Conservation (phyloP, 116 monocot genomes). For the Trichopus zeylanicus region DNA sequence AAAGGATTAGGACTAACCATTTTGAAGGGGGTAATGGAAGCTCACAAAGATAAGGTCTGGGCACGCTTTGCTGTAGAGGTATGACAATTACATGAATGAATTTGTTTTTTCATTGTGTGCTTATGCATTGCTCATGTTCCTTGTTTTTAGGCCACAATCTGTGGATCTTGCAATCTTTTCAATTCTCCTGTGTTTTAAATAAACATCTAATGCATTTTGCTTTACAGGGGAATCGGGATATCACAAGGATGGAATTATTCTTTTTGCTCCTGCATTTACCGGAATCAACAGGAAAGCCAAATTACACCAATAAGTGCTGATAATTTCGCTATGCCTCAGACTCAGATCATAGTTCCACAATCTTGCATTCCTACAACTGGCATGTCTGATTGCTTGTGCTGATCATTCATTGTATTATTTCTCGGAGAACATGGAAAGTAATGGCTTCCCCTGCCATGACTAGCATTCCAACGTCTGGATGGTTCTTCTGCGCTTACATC, state of each 20-base stretch:
- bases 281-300: slow-evolving; percentile 27
- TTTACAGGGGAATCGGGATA: slow-evolving; percentile 81
- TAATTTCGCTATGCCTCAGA: slow-evolving; percentile 14
- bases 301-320: slow-evolving; percentile 10
- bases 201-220: background rate
- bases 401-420: slow-evolving; percentile 5
- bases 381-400: slow-evolving; percentile 13
- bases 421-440: slow-evolving; percentile 37
- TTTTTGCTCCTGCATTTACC: slow-evolving; percentile 53
- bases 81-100: background rate
- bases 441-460: slow-evolving; percentile 25
- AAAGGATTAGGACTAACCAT: slow-evolving; percentile 81
- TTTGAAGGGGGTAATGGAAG: slow-evolving; percentile 86
- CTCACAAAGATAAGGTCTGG: slow-evolving; percentile 73
- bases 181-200: background rate
- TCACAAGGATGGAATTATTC: slow-evolving; percentile 94
- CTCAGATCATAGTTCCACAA: slow-evolving; percentile 7
- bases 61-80: slow-evolving; percentile 92
- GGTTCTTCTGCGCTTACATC: slow-evolving; percentile 3
- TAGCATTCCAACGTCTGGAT: slow-evolving; percentile 17
- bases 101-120: background rate
- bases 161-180: background rate
- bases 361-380: slow-evolving; percentile 44
- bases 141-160: background rate
- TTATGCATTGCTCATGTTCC: background rate